Percentiles rank a stretch among this genome's conserved stretches.
Conservation (phyloP, 176 grass and related monocot species). For the Ensete ventricosum region DNA sequence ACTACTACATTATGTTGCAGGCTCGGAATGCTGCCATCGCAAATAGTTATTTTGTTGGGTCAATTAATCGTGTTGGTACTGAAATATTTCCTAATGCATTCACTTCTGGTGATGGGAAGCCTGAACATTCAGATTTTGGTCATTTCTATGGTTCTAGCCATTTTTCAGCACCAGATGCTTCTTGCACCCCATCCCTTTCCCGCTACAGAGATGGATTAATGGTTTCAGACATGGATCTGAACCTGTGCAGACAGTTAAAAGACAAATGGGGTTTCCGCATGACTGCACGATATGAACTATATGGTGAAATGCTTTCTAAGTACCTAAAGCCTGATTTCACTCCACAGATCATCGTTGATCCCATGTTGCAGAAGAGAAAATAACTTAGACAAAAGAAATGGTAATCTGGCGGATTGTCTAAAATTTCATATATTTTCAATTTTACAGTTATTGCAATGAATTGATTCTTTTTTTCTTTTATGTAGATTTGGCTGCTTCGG, state of each 20-base stretch:
- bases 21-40: constrained; percentile 90
- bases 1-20: constrained; percentile 25
- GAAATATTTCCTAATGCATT: constrained; percentile 87
- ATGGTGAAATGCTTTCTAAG: constrained; percentile 54
- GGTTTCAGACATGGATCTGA: constrained; percentile 90
- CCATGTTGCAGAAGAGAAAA: constrained; percentile 43
- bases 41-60: constrained; percentile 83
- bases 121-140: constrained; percentile 70
- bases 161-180: constrained; percentile 84
- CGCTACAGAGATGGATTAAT: constrained; percentile 73
- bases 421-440: too few relatives aligned
- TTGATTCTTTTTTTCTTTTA: too few relatives aligned
- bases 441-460: too few relatives aligned
- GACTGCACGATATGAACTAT: constrained; percentile 83
- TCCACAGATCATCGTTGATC: constrained; percentile 71
- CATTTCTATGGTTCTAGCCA: constrained; percentile 95
- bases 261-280: constrained; percentile 98
- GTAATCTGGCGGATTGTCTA: too few relatives aligned
- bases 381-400: background rate
- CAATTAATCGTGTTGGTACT: constrained; percentile 83
- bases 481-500: too few relatives aligned
- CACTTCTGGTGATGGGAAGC: constrained; percentile 91
- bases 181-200: constrained; percentile 81
- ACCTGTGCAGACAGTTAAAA: constrained; percentile 88
- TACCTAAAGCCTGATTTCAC: constrained; percentile 67